Evolutionary conservation across 345 rosid species (phyloP).

Genomic region (Gossypium stocksii): DNA sequence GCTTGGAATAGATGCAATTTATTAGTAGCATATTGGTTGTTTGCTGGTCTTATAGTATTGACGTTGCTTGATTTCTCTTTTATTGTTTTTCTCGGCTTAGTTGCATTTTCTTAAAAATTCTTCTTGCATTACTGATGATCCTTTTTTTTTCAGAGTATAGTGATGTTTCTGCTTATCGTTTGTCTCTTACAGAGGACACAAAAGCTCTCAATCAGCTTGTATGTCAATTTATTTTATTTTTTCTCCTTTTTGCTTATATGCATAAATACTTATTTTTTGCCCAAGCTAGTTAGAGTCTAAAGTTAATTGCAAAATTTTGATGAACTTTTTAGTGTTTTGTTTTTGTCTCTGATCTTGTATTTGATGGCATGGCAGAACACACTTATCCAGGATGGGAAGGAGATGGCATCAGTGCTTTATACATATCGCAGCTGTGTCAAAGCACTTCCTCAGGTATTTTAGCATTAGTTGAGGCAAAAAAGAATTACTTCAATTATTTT

Average conservation of each 20-base stretch:
- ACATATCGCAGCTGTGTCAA: slow-evolving; percentile 97
- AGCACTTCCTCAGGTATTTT: slow-evolving; percentile 94
- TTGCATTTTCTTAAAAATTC: neutral
- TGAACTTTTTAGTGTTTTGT: neutral
- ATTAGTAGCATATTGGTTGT: neutral
- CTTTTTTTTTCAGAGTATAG: slow-evolving; percentile 57
- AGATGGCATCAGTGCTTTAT: slow-evolving; percentile 94
- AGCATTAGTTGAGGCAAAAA: neutral
- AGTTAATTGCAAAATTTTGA: neutral
- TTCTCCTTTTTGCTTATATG: neutral
- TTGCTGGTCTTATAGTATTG: neutral
- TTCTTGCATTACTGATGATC: neutral
- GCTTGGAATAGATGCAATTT: neutral
- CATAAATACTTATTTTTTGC: neutral
- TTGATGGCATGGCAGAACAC: slow-evolving; percentile 54
- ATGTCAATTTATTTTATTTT: slow-evolving; percentile 11
- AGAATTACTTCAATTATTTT: neutral
- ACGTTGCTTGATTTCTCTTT: neutral
- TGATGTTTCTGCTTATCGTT: slow-evolving; percentile 85
- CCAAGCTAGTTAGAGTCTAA: neutral
- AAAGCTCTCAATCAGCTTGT: slow-evolving; percentile 98
- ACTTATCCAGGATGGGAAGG: slow-evolving; percentile 92
- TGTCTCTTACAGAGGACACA: slow-evolving; percentile 95
- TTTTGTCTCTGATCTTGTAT: slow-evolving; percentile 10
- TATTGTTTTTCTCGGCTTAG: neutral